Conservation (phyloP, 2,329 filamentous ascomycete species). For the Alternaria metachromatica region DNA sequence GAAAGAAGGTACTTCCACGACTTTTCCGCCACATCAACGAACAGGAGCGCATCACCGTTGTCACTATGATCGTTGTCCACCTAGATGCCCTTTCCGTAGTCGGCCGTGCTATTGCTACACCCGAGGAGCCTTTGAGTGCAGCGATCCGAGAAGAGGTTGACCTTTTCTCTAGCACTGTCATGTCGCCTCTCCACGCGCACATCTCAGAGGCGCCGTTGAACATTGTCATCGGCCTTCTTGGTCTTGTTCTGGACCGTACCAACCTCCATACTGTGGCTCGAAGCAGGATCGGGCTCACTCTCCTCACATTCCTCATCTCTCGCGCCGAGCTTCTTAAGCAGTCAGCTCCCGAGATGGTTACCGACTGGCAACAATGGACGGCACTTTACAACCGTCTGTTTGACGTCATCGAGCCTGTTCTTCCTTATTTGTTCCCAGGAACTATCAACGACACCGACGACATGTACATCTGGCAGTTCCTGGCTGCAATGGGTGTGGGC, state of each 20-base stretch:
- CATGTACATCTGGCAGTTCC: slow-evolving; percentile 97
- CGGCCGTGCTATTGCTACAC: slow-evolving; percentile 75
- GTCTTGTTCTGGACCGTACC: slow-evolving; percentile 79
- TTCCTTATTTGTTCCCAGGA: slow-evolving; percentile 87
- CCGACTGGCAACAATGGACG: slow-evolving; percentile 79
- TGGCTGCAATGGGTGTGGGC: slow-evolving; percentile 92
- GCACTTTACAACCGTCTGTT: slow-evolving; percentile 86
- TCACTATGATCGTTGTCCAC: slow-evolving; percentile 95
- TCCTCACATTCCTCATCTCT: slow-evolving; percentile 92
- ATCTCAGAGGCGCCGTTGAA: slow-evolving; percentile 89
- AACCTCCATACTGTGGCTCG: slow-evolving; percentile 85
- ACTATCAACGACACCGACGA: slow-evolving; percentile 91
- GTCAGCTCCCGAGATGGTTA: slow-evolving; percentile 68
- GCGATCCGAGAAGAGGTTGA: slow-evolving; percentile 90
- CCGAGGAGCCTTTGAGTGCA: slow-evolving; percentile 71
- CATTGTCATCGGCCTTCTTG: slow-evolving; percentile 88
- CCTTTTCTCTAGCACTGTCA: slow-evolving; percentile 84
- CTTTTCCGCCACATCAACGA: slow-evolving; percentile 93
- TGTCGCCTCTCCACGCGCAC: slow-evolving; percentile 88
- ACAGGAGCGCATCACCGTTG: slow-evolving; percentile 90
- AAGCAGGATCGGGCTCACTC: slow-evolving; percentile 85
- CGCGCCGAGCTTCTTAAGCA: slow-evolving; percentile 94
- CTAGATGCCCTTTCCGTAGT: slow-evolving; percentile 92
- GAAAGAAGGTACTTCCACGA: slow-evolving; percentile 93
- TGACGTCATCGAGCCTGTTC: slow-evolving; percentile 80